Evolutionary conservation across 768 basidiomycete species (phyloP).

Genomic region (Mycena belliarum): DNA sequence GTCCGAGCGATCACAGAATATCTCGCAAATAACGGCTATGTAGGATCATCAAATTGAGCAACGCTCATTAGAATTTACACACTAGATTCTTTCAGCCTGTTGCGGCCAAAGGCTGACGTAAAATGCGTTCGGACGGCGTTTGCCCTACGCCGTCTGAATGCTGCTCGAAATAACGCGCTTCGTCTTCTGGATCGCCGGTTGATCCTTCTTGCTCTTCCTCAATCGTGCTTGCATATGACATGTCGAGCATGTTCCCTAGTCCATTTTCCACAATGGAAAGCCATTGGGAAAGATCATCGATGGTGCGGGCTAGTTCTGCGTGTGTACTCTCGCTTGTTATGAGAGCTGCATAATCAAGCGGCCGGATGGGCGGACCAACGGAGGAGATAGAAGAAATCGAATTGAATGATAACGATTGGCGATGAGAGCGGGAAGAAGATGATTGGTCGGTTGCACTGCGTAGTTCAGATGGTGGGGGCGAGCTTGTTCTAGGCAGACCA

Average conservation of each 20-base stretch:
- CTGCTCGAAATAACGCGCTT: conserved; percentile 11
- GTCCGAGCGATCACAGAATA: conserved; percentile 81
- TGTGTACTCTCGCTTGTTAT: conserved; percentile 61
- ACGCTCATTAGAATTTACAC: no score
- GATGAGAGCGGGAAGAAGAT: conserved; percentile 17
- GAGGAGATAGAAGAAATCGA: conserved; percentile 30
- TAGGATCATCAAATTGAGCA: conserved; percentile 27
- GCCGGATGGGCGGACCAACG: conserved; percentile 51
- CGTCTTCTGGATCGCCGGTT: conserved; percentile 20
- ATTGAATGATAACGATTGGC: conserved; percentile 34
- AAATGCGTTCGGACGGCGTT: conserved; percentile 5
- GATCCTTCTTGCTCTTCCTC: conserved; percentile 62
- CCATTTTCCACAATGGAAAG: conserved; percentile 73
- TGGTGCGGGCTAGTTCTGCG: conserved; percentile 66
- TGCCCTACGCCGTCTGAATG: conserved; percentile 13
- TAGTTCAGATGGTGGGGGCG: conserved; percentile 31
- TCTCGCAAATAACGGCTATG: conserved; percentile 65
- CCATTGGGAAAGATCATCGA: conserved; percentile 79
- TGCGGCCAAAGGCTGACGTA: conserved; percentile 9
- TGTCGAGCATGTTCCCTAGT: conserved; percentile 64
- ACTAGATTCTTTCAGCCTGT: background rate
- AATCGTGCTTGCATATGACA: conserved; percentile 52
- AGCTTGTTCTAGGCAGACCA: conserved; percentile 34
- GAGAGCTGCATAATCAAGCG: conserved; percentile 69
- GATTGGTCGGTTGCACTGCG: conserved; percentile 24